Evolutionary conservation across 176 grass and related monocot genomes (phyloP).

Genomic region (Ananas comosus): DNA sequence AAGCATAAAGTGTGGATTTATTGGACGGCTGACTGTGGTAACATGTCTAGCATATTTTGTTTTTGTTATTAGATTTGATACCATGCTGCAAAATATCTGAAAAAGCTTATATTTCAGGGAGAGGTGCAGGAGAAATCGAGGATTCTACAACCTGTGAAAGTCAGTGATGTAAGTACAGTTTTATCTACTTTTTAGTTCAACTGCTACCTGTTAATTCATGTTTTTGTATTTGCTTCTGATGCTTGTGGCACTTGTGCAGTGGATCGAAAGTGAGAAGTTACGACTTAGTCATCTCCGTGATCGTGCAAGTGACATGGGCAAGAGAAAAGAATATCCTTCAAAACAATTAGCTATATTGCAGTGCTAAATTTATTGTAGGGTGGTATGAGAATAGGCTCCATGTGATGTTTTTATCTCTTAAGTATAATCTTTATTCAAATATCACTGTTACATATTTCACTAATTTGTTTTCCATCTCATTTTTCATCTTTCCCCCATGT

Average conservation of each 20-base stretch:
- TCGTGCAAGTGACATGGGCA: conserved; percentile 93
- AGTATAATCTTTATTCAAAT: too few species aligned
- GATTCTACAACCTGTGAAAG: conserved; percentile 68
- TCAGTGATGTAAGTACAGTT: conserved; percentile 80
- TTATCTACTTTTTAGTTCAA: neutral
- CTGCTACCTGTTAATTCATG: neutral
- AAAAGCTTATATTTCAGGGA: conserved; percentile 59
- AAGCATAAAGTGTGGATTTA: conserved; percentile 96
- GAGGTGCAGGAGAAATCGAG: conserved; percentile 91
- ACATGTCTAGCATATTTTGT: conserved; percentile 3
- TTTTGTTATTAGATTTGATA: conserved; percentile 4
- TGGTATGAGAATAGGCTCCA: too few species aligned
- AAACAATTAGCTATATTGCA: neutral
- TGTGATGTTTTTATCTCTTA: too few species aligned
- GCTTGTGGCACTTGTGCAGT: conserved; percentile 39
- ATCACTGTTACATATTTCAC: too few species aligned
- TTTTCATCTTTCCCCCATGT: too few species aligned
- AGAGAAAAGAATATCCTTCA: conserved; percentile 99
- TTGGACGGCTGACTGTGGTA: conserved; percentile 90
- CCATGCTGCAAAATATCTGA: neutral
- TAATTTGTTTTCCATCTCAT: too few species aligned
- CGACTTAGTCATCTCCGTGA: conserved; percentile 90
- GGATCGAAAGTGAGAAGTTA: conserved; percentile 93
- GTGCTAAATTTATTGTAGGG: too few species aligned
- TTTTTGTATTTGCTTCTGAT: neutral